Conservation (phyloP, 23 red algal genomes). For the Gracilaria gracilis region DNA sequence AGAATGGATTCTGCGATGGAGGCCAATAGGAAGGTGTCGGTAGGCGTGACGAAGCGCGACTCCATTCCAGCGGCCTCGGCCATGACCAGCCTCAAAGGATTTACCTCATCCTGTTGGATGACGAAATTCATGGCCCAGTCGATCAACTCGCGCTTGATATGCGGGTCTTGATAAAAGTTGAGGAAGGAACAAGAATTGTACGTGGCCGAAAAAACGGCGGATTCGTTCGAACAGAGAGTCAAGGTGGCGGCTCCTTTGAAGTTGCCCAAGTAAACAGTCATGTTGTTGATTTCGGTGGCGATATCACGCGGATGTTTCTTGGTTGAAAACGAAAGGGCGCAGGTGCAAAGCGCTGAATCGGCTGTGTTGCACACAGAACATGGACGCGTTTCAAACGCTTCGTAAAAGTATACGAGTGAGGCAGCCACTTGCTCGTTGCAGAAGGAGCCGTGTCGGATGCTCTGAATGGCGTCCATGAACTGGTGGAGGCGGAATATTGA, state of each 20-base stretch:
- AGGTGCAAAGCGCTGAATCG: not conserved
- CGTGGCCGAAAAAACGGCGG: slow-evolving; percentile 5
- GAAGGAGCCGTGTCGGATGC: not conserved
- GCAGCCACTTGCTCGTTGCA: slow-evolving; percentile 13
- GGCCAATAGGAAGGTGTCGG: slow-evolving; percentile 51
- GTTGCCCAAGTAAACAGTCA: slow-evolving; percentile 25
- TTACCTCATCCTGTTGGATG: not conserved
- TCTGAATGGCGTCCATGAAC: slow-evolving; percentile 26
- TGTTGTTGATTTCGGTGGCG: slow-evolving; percentile 8
- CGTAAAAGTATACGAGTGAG: slow-evolving; percentile 41
- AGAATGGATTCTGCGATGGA: slow-evolving; percentile 49
- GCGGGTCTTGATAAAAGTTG: slow-evolving; percentile 9
- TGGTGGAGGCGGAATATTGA: slow-evolving; percentile 11
- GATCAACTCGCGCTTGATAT: slow-evolving; percentile 24
- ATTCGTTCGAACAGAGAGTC: not conserved
- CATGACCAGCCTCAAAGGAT: slow-evolving; percentile 39
- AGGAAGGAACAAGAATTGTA: slow-evolving; percentile 14
- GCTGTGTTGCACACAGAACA: slow-evolving; percentile 12
- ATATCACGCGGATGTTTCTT: slow-evolving; percentile 49
- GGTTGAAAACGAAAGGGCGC: not conserved
- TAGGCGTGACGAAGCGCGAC: slow-evolving; percentile 10
- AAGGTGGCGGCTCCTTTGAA: slow-evolving; percentile 36
- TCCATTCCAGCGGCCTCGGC: not conserved
- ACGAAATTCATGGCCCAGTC: slow-evolving; percentile 31
- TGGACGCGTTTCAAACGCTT: slow-evolving; percentile 43